Evolutionary conservation across 805 yeast species (phyloP), one percentile per base, ranked within the genome.

Genomic region (Ogataea saltuana): DNA sequence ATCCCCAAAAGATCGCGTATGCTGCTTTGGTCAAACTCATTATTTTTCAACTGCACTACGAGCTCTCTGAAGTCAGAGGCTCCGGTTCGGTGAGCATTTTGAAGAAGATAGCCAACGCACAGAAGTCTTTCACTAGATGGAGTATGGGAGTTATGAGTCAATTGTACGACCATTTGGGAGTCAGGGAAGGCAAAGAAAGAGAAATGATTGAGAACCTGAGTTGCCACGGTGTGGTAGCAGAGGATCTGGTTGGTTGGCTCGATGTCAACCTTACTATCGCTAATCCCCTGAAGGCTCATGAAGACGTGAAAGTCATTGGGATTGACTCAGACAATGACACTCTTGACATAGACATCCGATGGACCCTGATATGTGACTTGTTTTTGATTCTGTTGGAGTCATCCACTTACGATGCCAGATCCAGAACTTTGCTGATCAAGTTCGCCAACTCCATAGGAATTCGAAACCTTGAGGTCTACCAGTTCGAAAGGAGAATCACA

Each of bases 311-410:
- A 18, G 41, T 52, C 4, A 54, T 55, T 17, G 54, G 30, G 7
- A 44, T 51, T 13, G 65, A 65, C 15, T 53, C 68, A 1, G 62
- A 63, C 13, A 50, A 60, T n/a, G 55, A 63, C 11, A 63, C 55
- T 2, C 50, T 83, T 6, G 78, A 82, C 20, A 74, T 86, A 42
- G 97, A 90, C 56, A 76, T 93, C 17, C 79, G 90, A 22, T 95
- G 99, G 99, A 90, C 97, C 0, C 76, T 91, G 11, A 69, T 93
- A 5, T 95, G 99, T 66, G 99, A 93, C 61, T 67, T 93, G 35
- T 91, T 91, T 58, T 69, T 93, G 31, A 73, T 87, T 8, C 69
- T 91, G 2, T 67, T 93, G 13, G 81, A 89, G 39, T 95, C 89
- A 47, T 88, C 96, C 0, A 76, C 80, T 42, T 95, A 88, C 60